Evolutionary conservation across 2,329 filamentous ascomycete species (phyloP), one percentile per base, ranked within the genome.

Genomic region (Paracoccidioides lutzii): DNA sequence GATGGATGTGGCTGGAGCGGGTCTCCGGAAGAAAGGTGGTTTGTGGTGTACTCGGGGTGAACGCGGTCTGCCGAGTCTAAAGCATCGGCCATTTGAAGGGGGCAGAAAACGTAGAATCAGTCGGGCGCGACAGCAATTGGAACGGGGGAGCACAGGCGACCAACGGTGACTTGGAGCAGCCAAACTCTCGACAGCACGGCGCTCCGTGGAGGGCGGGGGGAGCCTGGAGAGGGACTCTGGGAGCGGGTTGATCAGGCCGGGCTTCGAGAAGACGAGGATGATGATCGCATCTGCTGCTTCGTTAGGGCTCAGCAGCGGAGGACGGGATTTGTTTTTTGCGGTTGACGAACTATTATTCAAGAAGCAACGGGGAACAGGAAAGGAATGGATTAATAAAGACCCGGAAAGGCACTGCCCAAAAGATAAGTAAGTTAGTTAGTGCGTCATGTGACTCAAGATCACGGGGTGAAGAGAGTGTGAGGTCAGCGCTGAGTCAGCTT

Each of bases 1-100:
- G 59, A 61, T 57, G 57, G 56, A 62, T 63, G 62, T 60, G 60
- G 60, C 56, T 57, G 64, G 61, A 68, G 67, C 65, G 65, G 63
- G 58, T 62, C 67, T 67, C 68, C 68, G 66, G 64, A 61, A 55
- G 59, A 59, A 38, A 54, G 57, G 49, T 53, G 58, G 43, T 41
- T 37, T 37, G 45, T 53, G 40, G 53, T 56, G 48, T 59, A 52
- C 15, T 41, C 35, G 28, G 42, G 45, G 32, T 54, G 15, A 35
- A 59, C 58, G 58, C 58, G 58, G 49, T 58, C 52, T 48, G 56
- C 55, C 58, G 1, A 41, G 41, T 52, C 51, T 53, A 51, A 9
- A 4, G 51, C 22, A 22, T 22, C 22, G 22, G 53, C 38, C 49
- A 56, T 58, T 51, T 4, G 52, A 22, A 30, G 37, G 32, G 46